A percentile compares a stretch with the other conserved stretches of the same genome.
Evolutionary conservation across 352 stramenopile species (phyloP).

Genomic region (Pythium volutum): DNA sequence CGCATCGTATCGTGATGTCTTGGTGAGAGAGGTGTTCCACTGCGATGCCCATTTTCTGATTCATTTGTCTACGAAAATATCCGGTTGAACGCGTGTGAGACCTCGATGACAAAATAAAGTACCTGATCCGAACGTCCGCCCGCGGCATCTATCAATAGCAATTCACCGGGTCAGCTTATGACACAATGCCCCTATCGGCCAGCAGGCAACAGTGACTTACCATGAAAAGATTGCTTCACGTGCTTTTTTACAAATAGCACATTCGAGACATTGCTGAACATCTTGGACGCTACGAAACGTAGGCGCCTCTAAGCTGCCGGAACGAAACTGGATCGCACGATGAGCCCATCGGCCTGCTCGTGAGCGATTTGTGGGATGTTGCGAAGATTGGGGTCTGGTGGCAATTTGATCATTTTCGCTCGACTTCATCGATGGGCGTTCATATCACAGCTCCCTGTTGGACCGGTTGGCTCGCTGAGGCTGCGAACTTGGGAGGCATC

Average conservation of each 20-base stretch:
- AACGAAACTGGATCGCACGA: neutral
- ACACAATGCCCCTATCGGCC: no score
- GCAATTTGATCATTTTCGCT: neutral
- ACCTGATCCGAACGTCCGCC: neutral
- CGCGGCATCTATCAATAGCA: neutral
- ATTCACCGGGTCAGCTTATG: neutral
- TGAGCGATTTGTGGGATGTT: neutral
- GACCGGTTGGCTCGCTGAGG: constrained; percentile 3
- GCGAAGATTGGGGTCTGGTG: neutral
- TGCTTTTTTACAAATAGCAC: no score
- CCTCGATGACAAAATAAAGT: neutral
- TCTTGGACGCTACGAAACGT: neutral
- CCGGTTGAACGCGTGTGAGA: no score
- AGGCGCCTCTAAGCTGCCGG: neutral
- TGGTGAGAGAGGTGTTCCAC: neutral
- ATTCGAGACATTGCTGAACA: no score
- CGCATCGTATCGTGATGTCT: neutral
- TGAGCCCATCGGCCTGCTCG: neutral
- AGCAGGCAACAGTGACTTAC: no score
- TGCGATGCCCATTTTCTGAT: neutral
- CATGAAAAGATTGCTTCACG: no score
- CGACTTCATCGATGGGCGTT: constrained; percentile 11
- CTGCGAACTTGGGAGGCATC: constrained; percentile 42
- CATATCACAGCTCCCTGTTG: constrained; percentile 8
- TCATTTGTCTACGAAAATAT: no score